Evolutionary conservation across 2,329 filamentous ascomycete species (phyloP).

Genomic region (Xylaria sp.): DNA sequence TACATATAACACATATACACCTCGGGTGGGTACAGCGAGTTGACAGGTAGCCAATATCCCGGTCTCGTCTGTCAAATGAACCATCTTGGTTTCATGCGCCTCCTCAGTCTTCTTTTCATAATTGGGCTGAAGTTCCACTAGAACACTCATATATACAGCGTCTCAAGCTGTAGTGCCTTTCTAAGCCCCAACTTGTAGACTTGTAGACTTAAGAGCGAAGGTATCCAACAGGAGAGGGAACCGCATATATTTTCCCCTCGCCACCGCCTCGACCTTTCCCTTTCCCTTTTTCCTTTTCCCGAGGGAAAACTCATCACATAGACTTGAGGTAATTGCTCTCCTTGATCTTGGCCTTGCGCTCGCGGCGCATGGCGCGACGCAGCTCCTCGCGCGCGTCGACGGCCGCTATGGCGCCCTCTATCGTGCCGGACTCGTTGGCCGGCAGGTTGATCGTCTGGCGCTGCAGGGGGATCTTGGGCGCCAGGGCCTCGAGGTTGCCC

Average conservation of each 20-base stretch:
- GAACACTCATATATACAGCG: not conserved
- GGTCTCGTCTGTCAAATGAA: constrained; percentile 1
- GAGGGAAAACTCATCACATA: constrained; percentile 62
- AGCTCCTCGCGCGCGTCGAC: constrained; percentile 68
- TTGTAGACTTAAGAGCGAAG: not conserved
- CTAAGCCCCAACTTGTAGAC: not conserved
- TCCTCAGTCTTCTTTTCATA: not conserved
- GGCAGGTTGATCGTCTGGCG: constrained; percentile 83
- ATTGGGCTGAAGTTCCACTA: not conserved
- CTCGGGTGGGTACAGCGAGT: not conserved
- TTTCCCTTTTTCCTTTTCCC: not conserved
- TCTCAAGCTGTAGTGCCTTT: not conserved
- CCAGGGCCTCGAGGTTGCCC: constrained; percentile 73
- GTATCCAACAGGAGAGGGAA: not conserved
- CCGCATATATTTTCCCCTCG: not conserved
- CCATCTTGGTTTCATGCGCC: not conserved
- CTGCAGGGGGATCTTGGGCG: constrained; percentile 77
- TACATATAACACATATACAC: constrained; percentile 31
- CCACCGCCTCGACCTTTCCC: not conserved
- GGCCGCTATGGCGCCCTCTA: constrained; percentile 60
- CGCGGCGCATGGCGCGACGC: constrained; percentile 77
- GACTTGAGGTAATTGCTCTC: constrained; percentile 87
- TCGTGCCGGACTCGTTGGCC: constrained; percentile 55
- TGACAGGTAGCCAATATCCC: not conserved
- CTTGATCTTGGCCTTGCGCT: constrained; percentile 82